Conservation (phyloP, 257 asterid genomes). For the Voacanga thouarsii region DNA sequence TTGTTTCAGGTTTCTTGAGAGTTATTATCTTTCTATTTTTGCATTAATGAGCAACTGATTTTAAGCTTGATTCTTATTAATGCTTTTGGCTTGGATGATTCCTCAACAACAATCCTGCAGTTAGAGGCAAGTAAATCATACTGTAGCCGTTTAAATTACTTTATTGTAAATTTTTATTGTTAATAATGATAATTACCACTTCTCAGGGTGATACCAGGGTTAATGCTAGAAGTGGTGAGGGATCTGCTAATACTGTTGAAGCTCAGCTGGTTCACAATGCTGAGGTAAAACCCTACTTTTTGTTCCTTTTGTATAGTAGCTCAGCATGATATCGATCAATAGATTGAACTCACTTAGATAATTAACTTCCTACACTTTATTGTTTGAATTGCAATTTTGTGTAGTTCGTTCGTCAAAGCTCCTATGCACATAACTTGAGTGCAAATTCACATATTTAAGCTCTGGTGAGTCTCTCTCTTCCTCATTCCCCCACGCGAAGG, state of each 20-base stretch:
- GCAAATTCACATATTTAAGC: slow-evolving; percentile 51
- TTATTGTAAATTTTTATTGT: neutral
- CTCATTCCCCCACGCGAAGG: neutral
- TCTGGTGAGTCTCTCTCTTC: slow-evolving; percentile 35
- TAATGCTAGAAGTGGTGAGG: slow-evolving; percentile 8
- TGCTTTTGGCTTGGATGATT: neutral
- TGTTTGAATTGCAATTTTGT: neutral
- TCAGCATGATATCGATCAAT: slow-evolving; percentile 1
- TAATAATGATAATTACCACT: neutral
- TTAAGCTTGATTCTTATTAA: neutral
- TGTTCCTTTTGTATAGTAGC: neutral
- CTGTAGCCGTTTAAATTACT: neutral
- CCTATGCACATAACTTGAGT: slow-evolving; percentile 46
- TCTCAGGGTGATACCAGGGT: slow-evolving; percentile 13
- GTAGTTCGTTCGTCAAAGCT: slow-evolving; percentile 58
- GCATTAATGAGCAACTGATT: neutral
- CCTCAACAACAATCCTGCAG: slow-evolving; percentile 1
- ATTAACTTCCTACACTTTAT: neutral
- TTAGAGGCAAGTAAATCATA: slow-evolving; percentile 1
- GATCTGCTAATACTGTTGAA: slow-evolving; percentile 2
- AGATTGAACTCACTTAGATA: slow-evolving; percentile 12
- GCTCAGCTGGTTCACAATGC: slow-evolving; percentile 22
- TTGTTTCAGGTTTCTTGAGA: neutral
- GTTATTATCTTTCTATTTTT: neutral
- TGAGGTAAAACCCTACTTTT: slow-evolving; percentile 32